phyloP scores from a whole-genome alignment of 1,284 basidiomycete species.

The Pseudozyma hubeiensis region DNA sequence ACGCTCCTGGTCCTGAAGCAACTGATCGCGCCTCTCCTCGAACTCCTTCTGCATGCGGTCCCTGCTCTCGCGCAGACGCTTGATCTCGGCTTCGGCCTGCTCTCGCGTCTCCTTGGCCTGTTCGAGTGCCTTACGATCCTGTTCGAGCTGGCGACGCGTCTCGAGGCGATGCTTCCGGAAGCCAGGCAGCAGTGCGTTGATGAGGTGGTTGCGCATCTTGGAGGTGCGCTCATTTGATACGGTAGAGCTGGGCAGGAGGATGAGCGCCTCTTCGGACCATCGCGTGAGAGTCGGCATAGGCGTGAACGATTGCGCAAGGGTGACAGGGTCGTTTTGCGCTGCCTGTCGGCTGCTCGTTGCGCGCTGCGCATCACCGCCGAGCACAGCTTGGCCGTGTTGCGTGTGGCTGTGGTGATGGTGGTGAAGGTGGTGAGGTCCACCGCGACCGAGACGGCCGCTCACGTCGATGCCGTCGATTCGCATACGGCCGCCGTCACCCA shows the following conservation, averaged over 20 bases:
- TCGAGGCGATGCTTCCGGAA: slow-evolving; percentile 37
- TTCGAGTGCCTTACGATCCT: slow-evolving; percentile 65
- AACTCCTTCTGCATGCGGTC: slow-evolving; percentile 57
- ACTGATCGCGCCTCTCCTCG: slow-evolving; percentile 53
- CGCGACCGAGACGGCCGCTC: slow-evolving; percentile 18
- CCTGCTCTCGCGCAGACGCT: slow-evolving; percentile 40
- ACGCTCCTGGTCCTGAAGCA: slow-evolving; percentile 63
- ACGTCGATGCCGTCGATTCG: slow-evolving; percentile 51
- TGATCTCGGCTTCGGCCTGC: slow-evolving; percentile 49
- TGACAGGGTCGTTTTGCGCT: slow-evolving; percentile 52
- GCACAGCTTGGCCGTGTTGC: slow-evolving; percentile 34
- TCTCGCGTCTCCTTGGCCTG: slow-evolving; percentile 69
- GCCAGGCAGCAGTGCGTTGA: slow-evolving; percentile 83
- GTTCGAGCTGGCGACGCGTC: slow-evolving; percentile 68
- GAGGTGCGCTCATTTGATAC: slow-evolving; percentile 77
- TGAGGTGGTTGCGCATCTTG: slow-evolving; percentile 79
- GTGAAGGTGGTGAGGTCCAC: slow-evolving; percentile 16
- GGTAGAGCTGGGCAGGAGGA: slow-evolving; percentile 76
- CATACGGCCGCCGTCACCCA: slow-evolving; percentile 55
- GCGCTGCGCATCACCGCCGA: slow-evolving; percentile 27
- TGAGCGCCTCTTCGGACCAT: slow-evolving; percentile 89
- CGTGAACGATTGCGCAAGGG: slow-evolving; percentile 69
- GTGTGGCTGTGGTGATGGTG: slow-evolving; percentile 34
- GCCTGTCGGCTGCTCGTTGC: slow-evolving; percentile 32
- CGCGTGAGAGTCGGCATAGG: slow-evolving; percentile 86